Conservation (phyloP, 345 rosid genomes). For the Noccaea bulbosa region DNA sequence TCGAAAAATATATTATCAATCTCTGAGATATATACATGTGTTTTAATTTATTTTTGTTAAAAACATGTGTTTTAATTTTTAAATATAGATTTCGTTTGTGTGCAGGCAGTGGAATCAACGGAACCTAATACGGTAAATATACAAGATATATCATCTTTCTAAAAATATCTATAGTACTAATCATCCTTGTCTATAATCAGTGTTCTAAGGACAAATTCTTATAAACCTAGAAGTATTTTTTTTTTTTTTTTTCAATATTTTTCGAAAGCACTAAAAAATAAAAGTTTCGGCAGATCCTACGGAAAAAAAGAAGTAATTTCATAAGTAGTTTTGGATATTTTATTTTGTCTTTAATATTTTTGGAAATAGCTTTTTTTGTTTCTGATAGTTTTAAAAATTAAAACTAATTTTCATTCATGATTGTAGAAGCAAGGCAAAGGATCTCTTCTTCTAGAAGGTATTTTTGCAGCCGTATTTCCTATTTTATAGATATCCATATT, state of each 20-base stretch:
- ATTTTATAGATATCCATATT: not conserved
- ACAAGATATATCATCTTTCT: no score
- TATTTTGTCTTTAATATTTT: no score
- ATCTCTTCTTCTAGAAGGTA: not conserved
- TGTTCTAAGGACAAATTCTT: no score
- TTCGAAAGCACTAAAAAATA: no score
- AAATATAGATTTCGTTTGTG: not conserved
- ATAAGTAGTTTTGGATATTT: not conserved
- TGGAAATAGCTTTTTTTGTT: no score
- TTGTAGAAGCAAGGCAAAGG: not conserved
- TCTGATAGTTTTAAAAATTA: no score
- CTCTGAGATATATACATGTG: not conserved
- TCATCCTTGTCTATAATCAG: no score
- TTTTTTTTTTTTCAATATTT: no score
- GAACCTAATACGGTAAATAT: not conserved
- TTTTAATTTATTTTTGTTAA: no score
- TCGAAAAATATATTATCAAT: not conserved
- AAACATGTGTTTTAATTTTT: not conserved
- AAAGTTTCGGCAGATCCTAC: not conserved
- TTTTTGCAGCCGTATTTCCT: not conserved
- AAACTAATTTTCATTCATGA: not conserved
- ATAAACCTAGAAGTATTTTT: not conserved
- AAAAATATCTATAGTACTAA: no score
- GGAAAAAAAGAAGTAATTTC: not conserved
- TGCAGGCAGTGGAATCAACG: conserved; percentile 6